Evolutionary conservation across 2,329 filamentous ascomycete genomes (phyloP), one percentile per base, ranked within the genome.

Genomic region (Epichloe elymi): DNA sequence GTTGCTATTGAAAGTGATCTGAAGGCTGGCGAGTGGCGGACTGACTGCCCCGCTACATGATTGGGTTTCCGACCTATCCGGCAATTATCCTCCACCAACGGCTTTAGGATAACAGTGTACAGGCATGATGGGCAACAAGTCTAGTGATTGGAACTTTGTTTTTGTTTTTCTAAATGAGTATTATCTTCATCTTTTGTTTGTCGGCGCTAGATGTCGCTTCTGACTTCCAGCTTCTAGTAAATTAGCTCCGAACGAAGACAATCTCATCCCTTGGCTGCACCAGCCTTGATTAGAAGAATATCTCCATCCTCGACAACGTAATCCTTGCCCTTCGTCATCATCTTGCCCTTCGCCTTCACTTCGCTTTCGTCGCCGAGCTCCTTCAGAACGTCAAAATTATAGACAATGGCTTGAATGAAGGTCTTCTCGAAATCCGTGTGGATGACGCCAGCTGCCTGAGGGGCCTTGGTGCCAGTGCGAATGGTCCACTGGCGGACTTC

Each of bases 401-500:
- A 97, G 33, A 96, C 89, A 57, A 98, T 79, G 56, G 78, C 86
- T 73, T 98, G 94, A 62, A 98, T 98, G 67, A 98, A 98, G 0
- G 94, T 98, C 83, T 98, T 98, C 71, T 98, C 93, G 59, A 98
- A 97, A 67, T 98, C 93, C 59, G 85, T 88, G 73, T 98, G 93
- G 60, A 98, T 98, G 56, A 98, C 93, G 77, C 93, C 93, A 38
- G 93, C 93, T 45, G 93, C 93, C 65, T 94, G 86, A 17, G 93
- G 93, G n/a, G 93, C 93, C 76, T 98, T 98, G 65, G 85, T 95
- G 60, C 89, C 90, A 63, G 87, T 90, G 53, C 93, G 83, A 66
- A 98, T 88, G 26, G 93, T 98, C 94, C 93, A 98, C 74, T 98
- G 93, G 61, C 93, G 82, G 57, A 98, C 93, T 74, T 98, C 93